A percentile compares a stretch with the other conserved stretches of the same genome.
Evolutionary conservation across 768 basidiomycete species (phyloP).

Genomic region (Clitopilus passeckerianus): DNA sequence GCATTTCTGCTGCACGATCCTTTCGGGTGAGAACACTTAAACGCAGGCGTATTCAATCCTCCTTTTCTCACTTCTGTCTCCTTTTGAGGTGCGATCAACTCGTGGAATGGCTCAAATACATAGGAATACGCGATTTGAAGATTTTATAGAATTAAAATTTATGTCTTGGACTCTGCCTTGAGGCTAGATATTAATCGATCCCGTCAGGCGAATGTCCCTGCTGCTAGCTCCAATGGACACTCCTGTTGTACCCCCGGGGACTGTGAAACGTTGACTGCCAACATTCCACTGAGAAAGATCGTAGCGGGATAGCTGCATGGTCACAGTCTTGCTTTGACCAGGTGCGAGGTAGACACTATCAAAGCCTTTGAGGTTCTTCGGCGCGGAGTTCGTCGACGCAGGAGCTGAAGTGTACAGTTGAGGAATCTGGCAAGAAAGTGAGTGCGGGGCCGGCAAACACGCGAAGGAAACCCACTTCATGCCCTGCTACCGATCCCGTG

Average conservation of each 20-base stretch:
- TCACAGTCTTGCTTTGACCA: slow-evolving; percentile 39
- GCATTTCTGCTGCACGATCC: too few species aligned
- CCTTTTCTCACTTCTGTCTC: too few species aligned
- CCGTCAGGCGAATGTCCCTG: slow-evolving; percentile 41
- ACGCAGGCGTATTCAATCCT: too few species aligned
- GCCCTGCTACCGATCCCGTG: slow-evolving; percentile 46
- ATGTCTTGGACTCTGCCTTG: background rate
- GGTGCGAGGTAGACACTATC: slow-evolving; percentile 41
- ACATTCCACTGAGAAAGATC: slow-evolving; percentile 55
- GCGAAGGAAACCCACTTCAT: slow-evolving; percentile 36
- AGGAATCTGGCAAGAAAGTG: slow-evolving; percentile 32
- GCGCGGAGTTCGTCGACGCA: slow-evolving; percentile 40
- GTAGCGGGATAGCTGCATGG: slow-evolving; percentile 42
- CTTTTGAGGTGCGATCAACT: background rate
- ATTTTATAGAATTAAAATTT: background rate
- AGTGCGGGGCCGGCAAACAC: background rate
- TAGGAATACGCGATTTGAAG: background rate
- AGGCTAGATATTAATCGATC: slow-evolving; percentile 26
- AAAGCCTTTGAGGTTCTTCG: slow-evolving; percentile 51
- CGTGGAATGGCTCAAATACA: background rate
- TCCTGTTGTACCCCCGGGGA: slow-evolving; percentile 43
- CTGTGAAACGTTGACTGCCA: slow-evolving; percentile 44
- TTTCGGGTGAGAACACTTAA: too few species aligned
- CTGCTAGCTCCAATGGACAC: slow-evolving; percentile 47
- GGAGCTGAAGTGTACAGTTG: slow-evolving; percentile 53